Evolutionary conservation across 2,329 filamentous ascomycete genomes (phyloP).

Genomic region (Colletotrichum melonis): DNA sequence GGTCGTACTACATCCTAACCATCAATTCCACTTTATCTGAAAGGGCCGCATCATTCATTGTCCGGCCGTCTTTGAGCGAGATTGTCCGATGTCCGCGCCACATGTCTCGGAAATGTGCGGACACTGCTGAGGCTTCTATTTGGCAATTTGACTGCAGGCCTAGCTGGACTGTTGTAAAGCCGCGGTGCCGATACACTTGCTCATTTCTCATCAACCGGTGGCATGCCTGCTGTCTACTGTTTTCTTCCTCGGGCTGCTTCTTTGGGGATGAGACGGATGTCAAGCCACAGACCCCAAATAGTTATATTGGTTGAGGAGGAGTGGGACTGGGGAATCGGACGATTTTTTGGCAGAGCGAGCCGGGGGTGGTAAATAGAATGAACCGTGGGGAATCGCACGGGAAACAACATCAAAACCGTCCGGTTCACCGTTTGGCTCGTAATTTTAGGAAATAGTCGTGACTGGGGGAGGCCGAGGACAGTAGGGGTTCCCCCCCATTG

Average conservation of each 20-base stretch:
- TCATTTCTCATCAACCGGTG: not conserved
- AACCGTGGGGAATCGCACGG: not conserved
- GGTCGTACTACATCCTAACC: not conserved
- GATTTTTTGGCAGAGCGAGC: not conserved
- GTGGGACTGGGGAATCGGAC: slow-evolving; percentile 4
- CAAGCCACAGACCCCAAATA: not conserved
- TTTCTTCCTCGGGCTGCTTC: not conserved
- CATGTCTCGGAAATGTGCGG: slow-evolving; percentile 1
- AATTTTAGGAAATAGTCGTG: not conserved
- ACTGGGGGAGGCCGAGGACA: not conserved
- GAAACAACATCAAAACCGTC: not conserved
- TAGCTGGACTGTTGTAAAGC: not conserved
- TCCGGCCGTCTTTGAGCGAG: not conserved
- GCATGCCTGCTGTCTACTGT: not conserved
- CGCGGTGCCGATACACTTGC: not conserved
- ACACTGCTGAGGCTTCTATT: not conserved
- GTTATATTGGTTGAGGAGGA: not conserved
- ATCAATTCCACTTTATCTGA: not conserved
- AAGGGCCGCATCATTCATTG: not conserved
- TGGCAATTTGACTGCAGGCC: not conserved
- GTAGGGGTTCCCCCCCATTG: slow-evolving; percentile 19
- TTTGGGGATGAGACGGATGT: not conserved
- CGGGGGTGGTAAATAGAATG: slow-evolving; percentile 6
- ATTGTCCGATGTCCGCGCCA: not conserved
- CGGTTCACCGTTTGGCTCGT: not conserved